phyloP scores from a whole-genome alignment of 208 protist genomes.

The Borovskyia barvae region DNA sequence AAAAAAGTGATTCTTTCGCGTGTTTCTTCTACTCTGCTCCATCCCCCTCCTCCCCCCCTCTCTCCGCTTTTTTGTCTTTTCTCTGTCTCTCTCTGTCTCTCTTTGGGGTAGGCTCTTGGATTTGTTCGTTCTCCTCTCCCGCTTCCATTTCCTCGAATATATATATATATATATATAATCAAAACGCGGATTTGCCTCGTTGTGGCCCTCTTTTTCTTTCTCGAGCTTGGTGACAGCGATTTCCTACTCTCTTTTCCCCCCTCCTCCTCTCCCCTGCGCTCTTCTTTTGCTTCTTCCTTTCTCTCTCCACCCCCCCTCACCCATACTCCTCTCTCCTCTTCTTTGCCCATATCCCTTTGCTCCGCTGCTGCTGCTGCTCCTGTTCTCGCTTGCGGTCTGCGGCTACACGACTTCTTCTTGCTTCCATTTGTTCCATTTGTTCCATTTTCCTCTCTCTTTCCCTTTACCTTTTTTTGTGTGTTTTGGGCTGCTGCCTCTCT shows the following conservation, averaged over 20 bases:
- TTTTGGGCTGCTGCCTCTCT: background rate
- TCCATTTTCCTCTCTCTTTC: conserved; percentile 4
- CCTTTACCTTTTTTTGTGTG: conserved; percentile 10
- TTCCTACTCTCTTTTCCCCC: background rate
- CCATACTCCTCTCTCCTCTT: background rate
- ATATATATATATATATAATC: too few species aligned
- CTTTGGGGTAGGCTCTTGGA: too few species aligned
- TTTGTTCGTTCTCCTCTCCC: background rate
- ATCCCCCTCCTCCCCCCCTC: background rate
- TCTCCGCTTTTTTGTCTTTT: background rate
- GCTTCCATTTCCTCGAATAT: background rate
- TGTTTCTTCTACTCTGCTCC: too few species aligned
- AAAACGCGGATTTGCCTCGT: too few species aligned
- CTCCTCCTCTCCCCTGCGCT: background rate
- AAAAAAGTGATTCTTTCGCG: too few species aligned
- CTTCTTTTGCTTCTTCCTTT: conserved; percentile 11
- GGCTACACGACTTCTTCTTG: background rate
- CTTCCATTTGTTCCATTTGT: background rate
- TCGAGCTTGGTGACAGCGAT: background rate
- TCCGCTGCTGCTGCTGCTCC: background rate
- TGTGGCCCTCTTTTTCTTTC: background rate
- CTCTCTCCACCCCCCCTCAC: background rate
- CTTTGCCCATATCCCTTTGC: background rate
- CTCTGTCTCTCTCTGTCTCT: background rate
- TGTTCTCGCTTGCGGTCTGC: background rate